Conservation (phyloP, 2,329 filamentous ascomycete genomes). For the Sclerotinia nivalis region DNA sequence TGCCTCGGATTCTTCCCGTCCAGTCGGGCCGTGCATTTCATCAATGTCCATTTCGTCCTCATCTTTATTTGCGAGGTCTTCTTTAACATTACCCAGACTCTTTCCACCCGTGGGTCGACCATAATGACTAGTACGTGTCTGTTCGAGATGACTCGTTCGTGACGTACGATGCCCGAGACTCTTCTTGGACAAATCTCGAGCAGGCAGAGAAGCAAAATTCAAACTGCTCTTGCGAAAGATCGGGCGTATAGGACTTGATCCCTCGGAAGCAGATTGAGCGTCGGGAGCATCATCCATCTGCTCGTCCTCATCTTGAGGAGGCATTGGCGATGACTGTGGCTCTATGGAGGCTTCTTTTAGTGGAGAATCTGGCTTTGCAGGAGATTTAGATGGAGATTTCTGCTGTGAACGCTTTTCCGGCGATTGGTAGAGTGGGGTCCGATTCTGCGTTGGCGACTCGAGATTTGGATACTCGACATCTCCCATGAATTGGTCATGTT, state of each 20-base stretch:
- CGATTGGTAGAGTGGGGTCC: constrained; percentile 26
- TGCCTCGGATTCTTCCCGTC: constrained; percentile 45
- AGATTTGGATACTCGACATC: constrained; percentile 31
- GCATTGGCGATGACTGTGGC: background rate
- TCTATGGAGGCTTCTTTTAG: constrained; percentile 23
- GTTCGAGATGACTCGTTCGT: constrained; percentile 76
- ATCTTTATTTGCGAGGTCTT: constrained; percentile 53
- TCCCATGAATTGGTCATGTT: constrained; percentile 21
- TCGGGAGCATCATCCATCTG: constrained; percentile 49
- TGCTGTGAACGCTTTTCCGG: constrained; percentile 32
- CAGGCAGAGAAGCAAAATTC: constrained; percentile 89
- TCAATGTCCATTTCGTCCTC: constrained; percentile 57
- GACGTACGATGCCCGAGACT: constrained; percentile 74
- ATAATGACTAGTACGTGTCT: constrained; percentile 71
- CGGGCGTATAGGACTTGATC: constrained; percentile 72
- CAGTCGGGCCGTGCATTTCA: constrained; percentile 44
- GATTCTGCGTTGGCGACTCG: constrained; percentile 34
- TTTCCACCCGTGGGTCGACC: constrained; percentile 72
- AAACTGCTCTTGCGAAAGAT: constrained; percentile 89
- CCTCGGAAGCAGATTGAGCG: constrained; percentile 63
- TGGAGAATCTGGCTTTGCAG: constrained; percentile 18
- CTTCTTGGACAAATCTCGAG: constrained; percentile 84
- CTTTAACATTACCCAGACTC: constrained; percentile 57
- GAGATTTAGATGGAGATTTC: constrained; percentile 27
- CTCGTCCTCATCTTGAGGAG: constrained; percentile 36